phyloP scores from a whole-genome alignment of 2,329 filamentous ascomycete species.

The Penicillium crustosum region DNA sequence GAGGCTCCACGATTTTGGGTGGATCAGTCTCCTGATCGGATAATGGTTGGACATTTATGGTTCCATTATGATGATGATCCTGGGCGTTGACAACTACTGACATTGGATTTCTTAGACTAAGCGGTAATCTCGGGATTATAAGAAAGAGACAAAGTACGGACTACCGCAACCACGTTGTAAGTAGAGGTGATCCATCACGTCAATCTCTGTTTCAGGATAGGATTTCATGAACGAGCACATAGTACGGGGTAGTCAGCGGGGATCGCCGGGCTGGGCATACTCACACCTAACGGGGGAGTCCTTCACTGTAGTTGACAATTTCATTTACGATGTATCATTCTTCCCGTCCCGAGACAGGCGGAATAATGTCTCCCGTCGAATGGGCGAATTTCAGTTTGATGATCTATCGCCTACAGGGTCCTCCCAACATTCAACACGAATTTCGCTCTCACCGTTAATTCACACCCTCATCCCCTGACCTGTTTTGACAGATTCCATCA shows the following conservation, averaged over 20 bases:
- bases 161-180: background rate
- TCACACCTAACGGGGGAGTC: background rate
- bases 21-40: slow-evolving; percentile 6
- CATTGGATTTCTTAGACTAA: background rate
- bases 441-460: background rate
- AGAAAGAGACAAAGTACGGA: background rate
- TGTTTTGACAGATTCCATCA: background rate
- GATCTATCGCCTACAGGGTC: background rate
- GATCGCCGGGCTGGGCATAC: slow-evolving; percentile 1
- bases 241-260: background rate
- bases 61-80: background rate
- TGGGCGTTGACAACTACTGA: background rate
- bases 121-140: slow-evolving; percentile 2
- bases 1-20: background rate
- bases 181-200: background rate
- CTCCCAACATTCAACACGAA: background rate
- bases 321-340: slow-evolving; percentile 21
- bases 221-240: background rate
- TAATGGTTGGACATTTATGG: background rate
- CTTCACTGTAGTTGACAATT: slow-evolving; percentile 2
- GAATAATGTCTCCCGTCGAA: background rate
- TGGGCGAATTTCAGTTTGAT: background rate
- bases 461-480: background rate
- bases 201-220: background rate
- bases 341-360: background rate